Percentiles rank a stretch among this genome's conserved stretches.
Conservation (phyloP, 192 early-diverging fungal species). For the Backusella macrospora region DNA sequence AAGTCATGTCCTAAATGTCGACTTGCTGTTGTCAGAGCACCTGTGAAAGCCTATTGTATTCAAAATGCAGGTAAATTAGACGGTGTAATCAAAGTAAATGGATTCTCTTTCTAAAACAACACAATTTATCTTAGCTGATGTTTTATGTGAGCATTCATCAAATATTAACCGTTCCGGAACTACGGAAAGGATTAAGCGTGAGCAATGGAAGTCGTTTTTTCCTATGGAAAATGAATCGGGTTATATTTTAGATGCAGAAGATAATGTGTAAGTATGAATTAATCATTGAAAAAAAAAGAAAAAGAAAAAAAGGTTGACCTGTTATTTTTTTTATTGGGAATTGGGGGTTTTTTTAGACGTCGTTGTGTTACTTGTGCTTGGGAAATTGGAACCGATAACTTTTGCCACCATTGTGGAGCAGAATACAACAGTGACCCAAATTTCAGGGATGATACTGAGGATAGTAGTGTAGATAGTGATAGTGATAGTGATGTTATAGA, state of each 20-base stretch:
- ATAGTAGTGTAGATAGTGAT: neutral
- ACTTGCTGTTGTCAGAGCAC: neutral
- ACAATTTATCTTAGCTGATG: neutral
- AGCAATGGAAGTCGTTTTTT: neutral
- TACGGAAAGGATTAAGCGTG: neutral
- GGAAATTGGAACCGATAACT: neutral
- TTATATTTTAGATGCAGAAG: neutral
- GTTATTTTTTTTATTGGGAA: neutral
- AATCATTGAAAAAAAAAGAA: neutral
- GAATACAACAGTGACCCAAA: neutral
- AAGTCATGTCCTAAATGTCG: conserved; percentile 8
- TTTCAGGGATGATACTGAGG: neutral
- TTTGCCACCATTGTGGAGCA: neutral
- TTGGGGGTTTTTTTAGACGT: neutral
- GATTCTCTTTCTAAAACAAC: neutral
- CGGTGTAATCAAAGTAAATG: neutral
- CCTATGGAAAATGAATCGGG: neutral
- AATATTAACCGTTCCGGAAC: conserved; percentile 1
- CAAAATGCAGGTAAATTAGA: neutral
- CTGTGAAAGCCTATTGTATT: neutral
- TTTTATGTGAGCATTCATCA: neutral
- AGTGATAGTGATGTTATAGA: neutral
- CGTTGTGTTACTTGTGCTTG: neutral
- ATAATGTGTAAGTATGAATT: neutral
- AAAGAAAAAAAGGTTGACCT: neutral